Evolutionary conservation across 2,329 filamentous ascomycete genomes (phyloP).

Genomic region (Waltergamsia citrina): DNA sequence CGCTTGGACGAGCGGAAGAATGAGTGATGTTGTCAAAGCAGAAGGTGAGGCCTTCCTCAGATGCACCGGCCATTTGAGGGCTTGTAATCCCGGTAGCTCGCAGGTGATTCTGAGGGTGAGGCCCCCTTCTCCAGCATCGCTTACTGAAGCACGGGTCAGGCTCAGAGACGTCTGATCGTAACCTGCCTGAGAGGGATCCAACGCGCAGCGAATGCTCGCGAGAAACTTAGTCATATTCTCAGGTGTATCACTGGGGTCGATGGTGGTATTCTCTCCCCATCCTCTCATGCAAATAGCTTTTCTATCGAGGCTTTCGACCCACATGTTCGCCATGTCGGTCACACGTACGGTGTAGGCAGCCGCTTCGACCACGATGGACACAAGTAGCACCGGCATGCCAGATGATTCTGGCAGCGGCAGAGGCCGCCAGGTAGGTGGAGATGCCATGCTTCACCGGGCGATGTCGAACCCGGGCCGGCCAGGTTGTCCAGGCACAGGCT

Average conservation of each 20-base stretch:
- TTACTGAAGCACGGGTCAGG: conserved; percentile 21
- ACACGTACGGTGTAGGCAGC: conserved; percentile 55
- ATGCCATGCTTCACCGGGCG: conserved; percentile 16
- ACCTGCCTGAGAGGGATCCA: conserved; percentile 34
- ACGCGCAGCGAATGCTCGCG: conserved; percentile 45
- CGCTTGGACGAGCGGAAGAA: conserved; percentile 40
- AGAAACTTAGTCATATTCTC: conserved; percentile 61
- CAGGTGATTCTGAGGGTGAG: conserved; percentile 46
- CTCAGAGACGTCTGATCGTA: conserved; percentile 34
- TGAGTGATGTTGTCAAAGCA: conserved; percentile 35
- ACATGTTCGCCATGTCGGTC: conserved; percentile 66
- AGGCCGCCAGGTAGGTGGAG: conserved; percentile 32
- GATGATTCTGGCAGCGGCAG: conserved; percentile 30
- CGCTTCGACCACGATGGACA: conserved; percentile 46
- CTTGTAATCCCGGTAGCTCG: conserved; percentile 52
- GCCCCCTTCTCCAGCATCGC: conserved; percentile 27
- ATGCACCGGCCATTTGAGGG: conserved; percentile 56
- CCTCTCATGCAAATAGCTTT: conserved; percentile 54
- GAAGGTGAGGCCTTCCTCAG: conserved; percentile 36
- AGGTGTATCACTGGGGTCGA: conserved; percentile 61
- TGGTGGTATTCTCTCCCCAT: conserved; percentile 53
- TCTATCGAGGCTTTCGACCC: conserved; percentile 56
- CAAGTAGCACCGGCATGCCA: conserved; percentile 49
- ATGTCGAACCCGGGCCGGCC: background rate
- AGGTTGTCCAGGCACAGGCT: background rate